A percentile compares a stretch with the other conserved stretches of the same genome.
Conservation (phyloP, 1,139 yeast genomes). For the Blastobotrys petasosporus region DNA sequence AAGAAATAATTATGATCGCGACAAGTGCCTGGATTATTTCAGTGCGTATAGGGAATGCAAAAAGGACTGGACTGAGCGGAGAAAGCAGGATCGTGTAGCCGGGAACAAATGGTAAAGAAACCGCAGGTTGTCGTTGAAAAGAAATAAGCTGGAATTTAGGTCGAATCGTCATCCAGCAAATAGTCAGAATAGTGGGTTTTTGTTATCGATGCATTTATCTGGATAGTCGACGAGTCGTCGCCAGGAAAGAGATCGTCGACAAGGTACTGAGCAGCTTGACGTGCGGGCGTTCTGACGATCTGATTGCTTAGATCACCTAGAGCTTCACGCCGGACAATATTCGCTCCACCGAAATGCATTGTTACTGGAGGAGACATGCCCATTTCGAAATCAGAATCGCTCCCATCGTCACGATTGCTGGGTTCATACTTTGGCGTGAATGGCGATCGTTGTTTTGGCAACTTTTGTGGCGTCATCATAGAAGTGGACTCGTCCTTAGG, state of each 20-base stretch:
- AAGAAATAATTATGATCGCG: constrained; percentile 65
- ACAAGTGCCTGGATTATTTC: constrained; percentile 77
- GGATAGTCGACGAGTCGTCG: constrained; percentile 9
- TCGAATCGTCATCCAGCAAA: constrained; percentile 9
- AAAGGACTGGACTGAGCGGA: constrained; percentile 57
- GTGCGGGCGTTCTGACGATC: constrained; percentile 26
- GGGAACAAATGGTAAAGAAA: constrained; percentile 26
- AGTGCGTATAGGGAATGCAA: constrained; percentile 91
- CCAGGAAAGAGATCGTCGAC: constrained; percentile 23
- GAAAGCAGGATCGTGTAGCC: constrained; percentile 34
- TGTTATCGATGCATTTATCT: constrained; percentile 13
- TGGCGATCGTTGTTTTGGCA: background rate
- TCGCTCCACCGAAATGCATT: constrained; percentile 21
- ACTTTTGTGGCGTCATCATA: constrained; percentile 2
- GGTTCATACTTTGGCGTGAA: constrained; percentile 6
- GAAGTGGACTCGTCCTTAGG: constrained; percentile 13
- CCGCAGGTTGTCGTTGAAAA: background rate
- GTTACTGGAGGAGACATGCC: constrained; percentile 30
- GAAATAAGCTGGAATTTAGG: background rate
- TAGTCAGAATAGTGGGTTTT: constrained; percentile 12
- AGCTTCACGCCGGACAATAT: constrained; percentile 3
- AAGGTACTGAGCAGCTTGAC: constrained; percentile 25
- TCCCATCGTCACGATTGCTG: background rate
- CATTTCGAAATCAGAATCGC: constrained; percentile 21
- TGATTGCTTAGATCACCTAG: constrained; percentile 6